Evolutionary conservation across 805 yeast species (phyloP).

Genomic region (Schwanniomyces yamadae): DNA sequence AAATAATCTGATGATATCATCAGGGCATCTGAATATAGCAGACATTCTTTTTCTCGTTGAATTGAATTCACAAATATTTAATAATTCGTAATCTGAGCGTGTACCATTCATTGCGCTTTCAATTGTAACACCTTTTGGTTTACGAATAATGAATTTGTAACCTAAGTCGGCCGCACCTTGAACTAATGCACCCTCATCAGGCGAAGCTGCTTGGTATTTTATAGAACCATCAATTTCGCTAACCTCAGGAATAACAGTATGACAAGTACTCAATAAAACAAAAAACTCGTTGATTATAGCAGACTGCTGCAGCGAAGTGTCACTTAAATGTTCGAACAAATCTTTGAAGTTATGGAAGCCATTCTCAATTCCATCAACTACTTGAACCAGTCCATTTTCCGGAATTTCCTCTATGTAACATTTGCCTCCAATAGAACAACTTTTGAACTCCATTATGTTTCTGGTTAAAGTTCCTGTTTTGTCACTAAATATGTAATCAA

Average conservation of each 20-base stretch:
- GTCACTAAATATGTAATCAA: slow-evolving; percentile 93
- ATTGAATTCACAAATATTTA: slow-evolving; percentile 93
- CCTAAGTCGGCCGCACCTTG: slow-evolving; percentile 94
- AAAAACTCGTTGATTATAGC: slow-evolving; percentile 70
- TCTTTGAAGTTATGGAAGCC: slow-evolving; percentile 76
- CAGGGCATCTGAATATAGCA: slow-evolving; percentile 90
- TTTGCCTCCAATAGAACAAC: slow-evolving; percentile 89
- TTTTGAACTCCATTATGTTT: slow-evolving; percentile 94
- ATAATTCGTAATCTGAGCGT: slow-evolving; percentile 63
- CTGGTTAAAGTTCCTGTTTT: slow-evolving; percentile 96
- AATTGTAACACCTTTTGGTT: slow-evolving; percentile 77
- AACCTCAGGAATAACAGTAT: slow-evolving; percentile 94
- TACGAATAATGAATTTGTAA: slow-evolving; percentile 78
- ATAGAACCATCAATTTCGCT: slow-evolving; percentile 56
- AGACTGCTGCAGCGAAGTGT: slow-evolving; percentile 44
- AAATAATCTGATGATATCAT: slow-evolving; percentile 81
- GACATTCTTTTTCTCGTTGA: slow-evolving; percentile 98
- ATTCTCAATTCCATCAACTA: slow-evolving; percentile 73
- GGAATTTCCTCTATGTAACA: slow-evolving; percentile 89
- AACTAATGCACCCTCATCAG: slow-evolving; percentile 98
- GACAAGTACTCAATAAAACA: slow-evolving; percentile 86
- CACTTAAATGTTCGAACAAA: slow-evolving; percentile 48
- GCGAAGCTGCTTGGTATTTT: slow-evolving; percentile 97
- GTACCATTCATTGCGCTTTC: slow-evolving; percentile 46
- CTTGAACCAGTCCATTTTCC: slow-evolving; percentile 75